Base-by-base conservation (phyloP, 495 filamentous ascomycete species). In the Podospora pseudopauciseta region DNA sequence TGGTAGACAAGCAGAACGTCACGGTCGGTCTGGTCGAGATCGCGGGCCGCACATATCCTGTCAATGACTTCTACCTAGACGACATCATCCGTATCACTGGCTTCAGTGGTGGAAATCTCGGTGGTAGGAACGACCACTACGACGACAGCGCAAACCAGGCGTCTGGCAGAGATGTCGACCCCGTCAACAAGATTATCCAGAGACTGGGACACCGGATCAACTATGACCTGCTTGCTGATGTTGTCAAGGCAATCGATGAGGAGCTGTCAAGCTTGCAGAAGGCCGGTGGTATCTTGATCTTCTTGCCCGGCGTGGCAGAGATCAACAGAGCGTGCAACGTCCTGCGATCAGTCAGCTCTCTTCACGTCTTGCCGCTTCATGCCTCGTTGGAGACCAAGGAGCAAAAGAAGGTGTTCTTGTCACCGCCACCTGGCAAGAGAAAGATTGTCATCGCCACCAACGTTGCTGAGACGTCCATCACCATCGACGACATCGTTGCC, bases 381-480 rank as follows among this genome's bases (percentile, higher is more conserved):
- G 95, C 95, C 9, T 97, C 94, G 7, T 86, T 99, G 16, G 88
- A 92, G 65, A 91, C 94, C 20, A 83, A 84, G 18, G 94, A 98
- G 66, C 95, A 99, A 76, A 88, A 89, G 19, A 87, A 88, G 58
- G 95, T 99, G 4, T 99, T 99, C 76, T 84, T 86, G 18, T 84
- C 80, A 28, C 82, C 95, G 1, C 93, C 95, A 0, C 77, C 77
- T 23, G 93, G 92, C 1, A 92, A 90, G 78, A 83, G 95, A 26
- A 99, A 99, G 79, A 88, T 99, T 54, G 90, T 99, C 26, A 91
- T 92, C 13, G 91, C 95, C 1, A 99, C 95, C 18, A 99, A 99
- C 71, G 94, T 99, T 18, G 95, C 95, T 2, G 95, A 99, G 76
- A 99, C 95, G 0, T 98, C 95, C 11, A 98, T 99, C 69, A 99